A percentile compares a stretch with the other conserved stretches of the same genome.
Conservation (phyloP, 352 stramenopile genomes). For the Globisporangium cederbergense region DNA sequence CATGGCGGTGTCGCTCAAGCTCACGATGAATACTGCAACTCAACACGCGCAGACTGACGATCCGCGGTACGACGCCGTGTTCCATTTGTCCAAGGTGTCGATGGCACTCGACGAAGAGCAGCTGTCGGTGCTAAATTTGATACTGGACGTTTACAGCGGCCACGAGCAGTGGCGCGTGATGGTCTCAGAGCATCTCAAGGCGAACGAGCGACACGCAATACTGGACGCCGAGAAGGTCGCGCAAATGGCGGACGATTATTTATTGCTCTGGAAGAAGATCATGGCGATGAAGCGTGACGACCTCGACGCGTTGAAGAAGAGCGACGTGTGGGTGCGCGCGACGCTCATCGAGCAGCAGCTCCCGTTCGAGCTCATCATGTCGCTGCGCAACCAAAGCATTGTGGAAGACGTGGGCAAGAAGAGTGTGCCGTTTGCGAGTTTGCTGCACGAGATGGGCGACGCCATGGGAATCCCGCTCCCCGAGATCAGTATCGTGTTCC, state of each 20-base stretch:
- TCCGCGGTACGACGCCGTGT: constrained; percentile 69
- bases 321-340: constrained; percentile 44
- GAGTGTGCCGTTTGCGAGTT: constrained; percentile 40
- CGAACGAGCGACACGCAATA: constrained; percentile 44
- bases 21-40: constrained; percentile 86
- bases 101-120: constrained; percentile 83
- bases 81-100: constrained; percentile 78
- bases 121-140: constrained; percentile 66
- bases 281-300: constrained; percentile 59
- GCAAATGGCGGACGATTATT: constrained; percentile 61
- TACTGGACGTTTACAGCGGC: constrained; percentile 65
- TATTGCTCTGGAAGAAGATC: constrained; percentile 64
- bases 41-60: constrained; percentile 70
- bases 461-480: constrained; percentile 75
- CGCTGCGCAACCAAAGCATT: constrained; percentile 70
- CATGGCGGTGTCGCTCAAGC: constrained; percentile 79
- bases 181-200: constrained; percentile 67
- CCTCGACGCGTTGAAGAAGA: constrained; percentile 64
- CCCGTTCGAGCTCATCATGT: constrained; percentile 71
- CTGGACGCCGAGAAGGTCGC: constrained; percentile 40
- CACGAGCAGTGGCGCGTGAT: constrained; percentile 76
- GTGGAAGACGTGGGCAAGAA: constrained; percentile 39
- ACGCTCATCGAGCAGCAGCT: constrained; percentile 65
- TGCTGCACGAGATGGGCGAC: constrained; percentile 66
- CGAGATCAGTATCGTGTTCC: constrained; percentile 77